phyloP scores from a whole-genome alignment of 495 filamentous ascomycete species.

The Jackrogersella multiformis region DNA sequence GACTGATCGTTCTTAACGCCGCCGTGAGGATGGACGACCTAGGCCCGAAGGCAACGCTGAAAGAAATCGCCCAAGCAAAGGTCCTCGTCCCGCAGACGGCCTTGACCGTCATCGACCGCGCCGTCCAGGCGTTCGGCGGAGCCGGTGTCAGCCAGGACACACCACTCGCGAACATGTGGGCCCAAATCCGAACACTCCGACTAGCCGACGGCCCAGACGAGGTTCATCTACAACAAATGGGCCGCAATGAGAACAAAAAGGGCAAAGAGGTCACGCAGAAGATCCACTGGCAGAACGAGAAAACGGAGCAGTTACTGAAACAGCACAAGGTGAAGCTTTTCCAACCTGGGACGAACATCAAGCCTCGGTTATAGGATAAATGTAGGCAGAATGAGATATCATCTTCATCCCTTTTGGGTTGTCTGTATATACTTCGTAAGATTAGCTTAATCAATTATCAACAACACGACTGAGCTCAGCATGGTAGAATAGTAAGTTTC shows the following conservation, averaged over 20 bases:
- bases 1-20: slow-evolving; percentile 86
- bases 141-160: slow-evolving; percentile 92
- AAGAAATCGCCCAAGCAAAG: slow-evolving; percentile 89
- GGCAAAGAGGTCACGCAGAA: slow-evolving; percentile 69
- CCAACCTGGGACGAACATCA: slow-evolving; percentile 61
- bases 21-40: slow-evolving; percentile 88
- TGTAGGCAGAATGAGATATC: neutral
- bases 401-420: neutral
- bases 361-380: slow-evolving; percentile 58
- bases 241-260: slow-evolving; percentile 80
- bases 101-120: slow-evolving; percentile 83
- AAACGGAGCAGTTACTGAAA: slow-evolving; percentile 71
- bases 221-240: slow-evolving; percentile 92
- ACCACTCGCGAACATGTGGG: slow-evolving; percentile 88
- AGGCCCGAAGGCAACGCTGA: slow-evolving; percentile 80
- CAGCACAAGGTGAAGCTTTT: slow-evolving; percentile 63
- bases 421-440: too few relatives aligned
- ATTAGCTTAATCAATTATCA: too few relatives aligned
- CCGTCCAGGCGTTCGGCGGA: slow-evolving; percentile 85
- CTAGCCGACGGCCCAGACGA: slow-evolving; percentile 94
- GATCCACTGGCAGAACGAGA: slow-evolving; percentile 70
- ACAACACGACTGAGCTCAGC: too few relatives aligned
- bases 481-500: slow-evolving; percentile 3
- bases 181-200: slow-evolving; percentile 79
- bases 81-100: slow-evolving; percentile 81